Base-by-base conservation (phyloP, 257 asterid species). In the Coffea canephora region DNA sequence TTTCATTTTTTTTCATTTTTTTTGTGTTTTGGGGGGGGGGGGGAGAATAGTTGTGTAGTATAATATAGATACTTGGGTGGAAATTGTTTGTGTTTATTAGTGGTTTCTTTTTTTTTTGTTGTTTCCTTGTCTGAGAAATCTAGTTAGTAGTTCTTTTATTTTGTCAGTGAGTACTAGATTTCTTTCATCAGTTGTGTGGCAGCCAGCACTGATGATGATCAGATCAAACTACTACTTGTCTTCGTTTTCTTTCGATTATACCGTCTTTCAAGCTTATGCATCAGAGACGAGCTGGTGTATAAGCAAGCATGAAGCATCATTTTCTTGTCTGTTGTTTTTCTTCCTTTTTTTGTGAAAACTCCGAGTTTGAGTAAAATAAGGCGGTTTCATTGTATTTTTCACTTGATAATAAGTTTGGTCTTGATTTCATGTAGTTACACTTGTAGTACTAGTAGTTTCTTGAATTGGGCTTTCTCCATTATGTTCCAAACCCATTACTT, bases 391-490 rank as follows among this genome's bases (percentile, higher is more conserved):
- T 75, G 71, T 46, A 9, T 75, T n/a, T 59, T 41, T 79, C 69
- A 77, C 74, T 45, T 80, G 77, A 80, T 27, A 77, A 64, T 43
- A 34, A 59, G 27, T 34, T 62, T 41, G 61, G 75, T 76, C 76
- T 75, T 84, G 80, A 84, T 81, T 81, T 82, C 87, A 84, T 84
- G 87, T 78, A 75, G 19, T 16, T 14, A 36, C 36, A 14, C 15
- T 27, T 15, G 23, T 49, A 8, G 52, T 48, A 12, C 5, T 54
- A 18, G 64, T 18, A 48, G 85, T 84, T 83, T 85, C 85, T 84
- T 87, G 84, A 82, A 78, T 84, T 84, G 88, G 83, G 83, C 75
- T 49, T 68, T 45, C 15, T 61, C 77, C 67, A 71, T 79, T 76
- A 75, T 75, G 45, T 75, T 79, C 71, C 46, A 68, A 61, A 27